Evolutionary conservation across 2,329 filamentous ascomycete genomes (phyloP).

Genomic region (Dactylellina haptotyla): DNA sequence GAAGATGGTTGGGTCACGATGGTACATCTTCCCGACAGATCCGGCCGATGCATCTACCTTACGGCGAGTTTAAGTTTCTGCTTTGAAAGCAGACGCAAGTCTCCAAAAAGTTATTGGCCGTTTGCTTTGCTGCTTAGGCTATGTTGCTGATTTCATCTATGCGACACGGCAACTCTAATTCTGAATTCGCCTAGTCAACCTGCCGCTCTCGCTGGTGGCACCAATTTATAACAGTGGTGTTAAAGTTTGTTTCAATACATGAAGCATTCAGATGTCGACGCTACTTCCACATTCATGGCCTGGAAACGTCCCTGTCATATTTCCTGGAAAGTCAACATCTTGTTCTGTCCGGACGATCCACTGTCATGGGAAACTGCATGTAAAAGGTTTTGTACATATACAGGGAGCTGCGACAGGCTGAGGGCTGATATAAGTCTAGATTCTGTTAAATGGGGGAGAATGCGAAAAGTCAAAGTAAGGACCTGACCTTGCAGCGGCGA

Average conservation of each 20-base stretch:
- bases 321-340: conserved; percentile 2
- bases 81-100: conserved; percentile 7
- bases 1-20: conserved; percentile 14
- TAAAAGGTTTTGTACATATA: conserved; percentile 11
- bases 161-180: conserved; percentile 44
- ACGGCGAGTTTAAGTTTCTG: background rate
- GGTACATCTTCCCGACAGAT: conserved; percentile 40
- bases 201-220: conserved; percentile 2
- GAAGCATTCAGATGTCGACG: conserved; percentile 1
- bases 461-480: conserved; percentile 22
- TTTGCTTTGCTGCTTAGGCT: conserved; percentile 4
- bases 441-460: conserved; percentile 21
- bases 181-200: conserved; percentile 25
- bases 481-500: conserved; percentile 38
- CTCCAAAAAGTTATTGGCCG: background rate
- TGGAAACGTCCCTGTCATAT: background rate
- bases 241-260: conserved; percentile 3
- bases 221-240: background rate
- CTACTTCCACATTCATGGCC: background rate
- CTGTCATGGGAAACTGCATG: conserved; percentile 20
- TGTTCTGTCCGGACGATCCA: conserved; percentile 28
- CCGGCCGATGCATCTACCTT: conserved; percentile 16
- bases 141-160: conserved; percentile 38
- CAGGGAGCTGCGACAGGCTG: conserved; percentile 2
- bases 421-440: conserved; percentile 28